A percentile compares a stretch with the other conserved stretches of the same genome.
Conservation (phyloP, 331 rosid genomes). For the Rosa hybrid region DNA sequence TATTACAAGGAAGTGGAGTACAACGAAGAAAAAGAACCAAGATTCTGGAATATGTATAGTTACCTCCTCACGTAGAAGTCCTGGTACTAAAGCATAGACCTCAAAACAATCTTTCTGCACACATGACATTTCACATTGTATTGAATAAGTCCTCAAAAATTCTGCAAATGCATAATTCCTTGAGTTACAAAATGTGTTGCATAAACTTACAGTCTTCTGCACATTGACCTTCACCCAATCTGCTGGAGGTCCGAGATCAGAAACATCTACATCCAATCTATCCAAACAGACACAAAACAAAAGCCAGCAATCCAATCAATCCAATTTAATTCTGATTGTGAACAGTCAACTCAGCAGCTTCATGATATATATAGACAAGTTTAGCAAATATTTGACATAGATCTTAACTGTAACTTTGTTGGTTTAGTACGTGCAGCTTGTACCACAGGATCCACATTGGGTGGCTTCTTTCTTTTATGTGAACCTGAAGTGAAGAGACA, state of each 20-base stretch:
- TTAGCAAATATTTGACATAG: conserved; percentile 19
- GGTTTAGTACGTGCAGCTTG: conserved; percentile 67
- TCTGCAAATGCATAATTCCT: conserved; percentile 15
- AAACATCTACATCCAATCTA: conserved; percentile 83
- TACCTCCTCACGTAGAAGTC: conserved; percentile 99
- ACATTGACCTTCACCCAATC: conserved; percentile 99
- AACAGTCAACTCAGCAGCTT: not conserved
- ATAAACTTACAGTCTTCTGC: conserved; percentile 81
- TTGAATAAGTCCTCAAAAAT: conserved; percentile 6
- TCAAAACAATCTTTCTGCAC: conserved; percentile 95
- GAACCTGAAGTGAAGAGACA: conserved; percentile 54
- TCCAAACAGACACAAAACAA: conserved; percentile 27
- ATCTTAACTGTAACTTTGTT: conserved; percentile 85
- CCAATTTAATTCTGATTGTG: conserved; percentile 13
- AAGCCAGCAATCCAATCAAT: conserved; percentile 20
- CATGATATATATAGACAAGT: not conserved
- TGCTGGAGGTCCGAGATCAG: conserved; percentile 91
- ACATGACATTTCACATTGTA: conserved; percentile 23
- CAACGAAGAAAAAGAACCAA: not conserved
- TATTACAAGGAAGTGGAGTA: not conserved
- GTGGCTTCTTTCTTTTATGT: conserved; percentile 81
- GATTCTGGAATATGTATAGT: conserved; percentile 21
- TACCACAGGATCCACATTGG: conserved; percentile 64
- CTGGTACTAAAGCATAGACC: conserved; percentile 97
- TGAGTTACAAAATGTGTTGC: conserved; percentile 18